Conservation (phyloP, 208 protist genomes). For the Spongospora subterranea region DNA sequence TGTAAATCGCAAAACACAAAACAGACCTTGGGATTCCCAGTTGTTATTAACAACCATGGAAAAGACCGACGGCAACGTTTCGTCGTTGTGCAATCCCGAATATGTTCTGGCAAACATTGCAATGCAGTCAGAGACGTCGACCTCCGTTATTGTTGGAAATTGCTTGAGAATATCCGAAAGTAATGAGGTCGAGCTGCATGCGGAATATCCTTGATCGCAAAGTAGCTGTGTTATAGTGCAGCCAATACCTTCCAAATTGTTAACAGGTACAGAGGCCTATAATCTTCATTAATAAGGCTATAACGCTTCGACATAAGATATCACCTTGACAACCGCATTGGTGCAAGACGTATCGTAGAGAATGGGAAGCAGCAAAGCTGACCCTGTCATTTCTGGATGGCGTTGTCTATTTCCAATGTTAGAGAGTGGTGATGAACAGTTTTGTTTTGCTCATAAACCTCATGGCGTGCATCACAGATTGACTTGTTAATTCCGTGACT, state of each 20-base stretch:
- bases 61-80: background rate
- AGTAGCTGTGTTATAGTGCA: background rate
- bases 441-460: background rate
- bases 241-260: background rate
- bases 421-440: background rate
- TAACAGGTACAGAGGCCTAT: background rate
- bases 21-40: constrained; percentile 8
- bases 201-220: background rate
- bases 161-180: background rate
- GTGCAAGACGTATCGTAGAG: background rate
- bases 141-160: background rate
- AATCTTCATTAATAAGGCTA: background rate
- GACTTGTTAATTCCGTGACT: background rate
- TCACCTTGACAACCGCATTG: background rate
- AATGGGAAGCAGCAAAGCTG: background rate
- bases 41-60: constrained; percentile 39
- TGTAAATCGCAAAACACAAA: background rate
- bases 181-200: background rate
- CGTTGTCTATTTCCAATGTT: background rate
- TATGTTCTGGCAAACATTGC: background rate
- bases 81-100: background rate
- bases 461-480: background rate
- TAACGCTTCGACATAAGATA: background rate
- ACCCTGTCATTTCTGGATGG: background rate
- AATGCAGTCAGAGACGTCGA: background rate